Base-by-base conservation (phyloP, 2,329 filamentous ascomycete genomes). In the Exophiala xenobiotica region DNA sequence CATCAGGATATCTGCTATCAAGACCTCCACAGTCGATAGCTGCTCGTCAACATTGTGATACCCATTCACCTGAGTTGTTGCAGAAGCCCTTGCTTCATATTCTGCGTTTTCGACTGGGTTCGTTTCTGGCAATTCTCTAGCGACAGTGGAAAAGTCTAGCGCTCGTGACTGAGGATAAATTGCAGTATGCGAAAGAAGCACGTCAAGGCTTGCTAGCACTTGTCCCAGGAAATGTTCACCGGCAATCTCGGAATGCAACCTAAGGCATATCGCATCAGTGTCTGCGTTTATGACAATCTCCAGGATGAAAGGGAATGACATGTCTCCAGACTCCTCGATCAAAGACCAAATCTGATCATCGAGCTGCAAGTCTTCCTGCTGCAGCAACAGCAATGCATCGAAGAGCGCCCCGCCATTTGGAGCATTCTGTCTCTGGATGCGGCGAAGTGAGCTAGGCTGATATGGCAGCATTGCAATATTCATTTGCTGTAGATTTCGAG, bases 381-480 rank as follows among this genome's bases (percentile, higher is more conserved):
- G 91, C 8, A 96, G 73, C 42, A 96, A 79, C 12, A 96, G 73
- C 23, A 96, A 70, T 1, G 86, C 88, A 64, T 95, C 88, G 65
- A 96, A 96, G 0, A 96, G 71, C 9, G 75, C 76, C 14, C 70
- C 69, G 1, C 78, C 75, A 51, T 77, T 65, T 50, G 67, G 52
- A 56, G 70, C 61, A 63, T 73, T 58, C 60, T 75, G 70, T 1
- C 70, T 71, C 61, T 92, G 89, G 11, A 95, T 82, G 0, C 78
- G 78, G 19, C 90, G 80, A 20, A 95, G 70, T 1, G 89, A 81
- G 0, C 86, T 88, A 44, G 95, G 80, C 57, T 96, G 90, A 60
- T 86, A 85, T 0, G 78, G 74, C 14, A 92, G 61, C 2, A 83
- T 69, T 1, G 83, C 75, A 0, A 80, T 70, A 62, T 88, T 90